These are phyloP conservation scores for Saitoella complicata DNA, from an alignment of 805 yeast species.

Conservation along the genomic window DNA sequence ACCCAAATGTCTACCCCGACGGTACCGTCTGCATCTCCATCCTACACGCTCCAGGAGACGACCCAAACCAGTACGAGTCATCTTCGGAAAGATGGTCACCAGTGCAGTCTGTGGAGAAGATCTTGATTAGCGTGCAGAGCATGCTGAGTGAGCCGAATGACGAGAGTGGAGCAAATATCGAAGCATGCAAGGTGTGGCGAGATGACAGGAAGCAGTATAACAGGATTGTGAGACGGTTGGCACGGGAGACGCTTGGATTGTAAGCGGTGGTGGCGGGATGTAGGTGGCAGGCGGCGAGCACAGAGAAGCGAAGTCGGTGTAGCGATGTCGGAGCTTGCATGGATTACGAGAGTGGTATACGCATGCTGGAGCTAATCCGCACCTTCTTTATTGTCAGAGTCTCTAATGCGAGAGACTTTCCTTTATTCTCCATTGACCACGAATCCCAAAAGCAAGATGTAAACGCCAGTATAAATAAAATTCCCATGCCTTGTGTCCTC, in stretches of 20 bases:
- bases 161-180: conserved; percentile 86
- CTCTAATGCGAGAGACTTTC: too few relatives aligned
- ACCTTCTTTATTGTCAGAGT: too few relatives aligned
- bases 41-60: conserved; percentile 92
- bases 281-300: too few relatives aligned
- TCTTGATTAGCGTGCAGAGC: conserved; percentile 76
- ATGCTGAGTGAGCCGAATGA: conserved; percentile 96
- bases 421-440: too few relatives aligned
- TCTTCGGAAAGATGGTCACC: conserved; percentile 98
- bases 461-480: too few relatives aligned
- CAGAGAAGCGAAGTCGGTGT: not conserved
- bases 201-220: conserved; percentile 59
- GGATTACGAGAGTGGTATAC: conserved; percentile 1
- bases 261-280: conserved; percentile 14
- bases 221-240: conserved; percentile 47
- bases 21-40: conserved; percentile 95
- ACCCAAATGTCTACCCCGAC: conserved; percentile 84
- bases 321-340: too few relatives aligned
- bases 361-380: not conserved
- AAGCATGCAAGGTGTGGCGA: conserved; percentile 77
- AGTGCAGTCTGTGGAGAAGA: conserved; percentile 94
- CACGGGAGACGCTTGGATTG: conserved; percentile 55
- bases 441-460: too few relatives aligned
- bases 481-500: too few relatives aligned
- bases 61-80: conserved; percentile 85